These are phyloP conservation scores for Tetrapisispora taiwanensis DNA, from an alignment of 805 yeast genomes.

Conservation along the genomic window DNA sequence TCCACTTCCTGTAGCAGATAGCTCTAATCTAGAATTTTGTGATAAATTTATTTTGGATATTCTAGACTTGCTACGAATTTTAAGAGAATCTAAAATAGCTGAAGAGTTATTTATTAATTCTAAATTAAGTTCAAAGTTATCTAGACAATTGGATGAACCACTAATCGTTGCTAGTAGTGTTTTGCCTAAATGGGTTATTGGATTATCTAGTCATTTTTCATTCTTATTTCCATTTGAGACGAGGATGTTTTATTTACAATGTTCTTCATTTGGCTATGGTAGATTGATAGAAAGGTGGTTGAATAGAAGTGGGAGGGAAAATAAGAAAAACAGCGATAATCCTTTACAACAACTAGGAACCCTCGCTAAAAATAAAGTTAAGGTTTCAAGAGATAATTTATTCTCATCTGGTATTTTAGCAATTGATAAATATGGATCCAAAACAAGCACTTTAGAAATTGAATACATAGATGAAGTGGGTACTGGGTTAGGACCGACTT, in stretches of 20 bases:
- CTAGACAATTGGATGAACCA: slow-evolving; percentile 83
- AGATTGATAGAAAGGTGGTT: slow-evolving; percentile 76
- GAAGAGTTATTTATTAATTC: slow-evolving; percentile 52
- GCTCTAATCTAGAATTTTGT: neutral
- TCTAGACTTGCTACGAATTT: neutral
- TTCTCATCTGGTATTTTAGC: slow-evolving; percentile 73
- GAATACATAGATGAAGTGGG: slow-evolving; percentile 88
- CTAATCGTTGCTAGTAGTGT: slow-evolving; percentile 77
- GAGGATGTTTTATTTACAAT: slow-evolving; percentile 64
- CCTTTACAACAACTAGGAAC: slow-evolving; percentile 50
- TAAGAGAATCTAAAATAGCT: slow-evolving; percentile 18
- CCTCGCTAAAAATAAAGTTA: slow-evolving; percentile 66
- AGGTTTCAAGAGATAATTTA: slow-evolving; percentile 60
- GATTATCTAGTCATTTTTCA: slow-evolving; percentile 62
- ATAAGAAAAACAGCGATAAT: slow-evolving; percentile 22
- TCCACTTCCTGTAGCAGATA: neutral
- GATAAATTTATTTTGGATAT: slow-evolving; percentile 27
- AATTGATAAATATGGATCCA: slow-evolving; percentile 60
- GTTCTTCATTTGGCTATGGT: slow-evolving; percentile 86
- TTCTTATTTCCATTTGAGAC: slow-evolving; percentile 80
- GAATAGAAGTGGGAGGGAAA: slow-evolving; percentile 33
- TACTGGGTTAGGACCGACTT: slow-evolving; percentile 93
- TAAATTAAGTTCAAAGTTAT: slow-evolving; percentile 76
- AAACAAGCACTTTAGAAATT: slow-evolving; percentile 76
- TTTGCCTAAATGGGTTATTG: slow-evolving; percentile 75